Conservation (phyloP, 441 rosid species). For the Isatis lusitanica region DNA sequence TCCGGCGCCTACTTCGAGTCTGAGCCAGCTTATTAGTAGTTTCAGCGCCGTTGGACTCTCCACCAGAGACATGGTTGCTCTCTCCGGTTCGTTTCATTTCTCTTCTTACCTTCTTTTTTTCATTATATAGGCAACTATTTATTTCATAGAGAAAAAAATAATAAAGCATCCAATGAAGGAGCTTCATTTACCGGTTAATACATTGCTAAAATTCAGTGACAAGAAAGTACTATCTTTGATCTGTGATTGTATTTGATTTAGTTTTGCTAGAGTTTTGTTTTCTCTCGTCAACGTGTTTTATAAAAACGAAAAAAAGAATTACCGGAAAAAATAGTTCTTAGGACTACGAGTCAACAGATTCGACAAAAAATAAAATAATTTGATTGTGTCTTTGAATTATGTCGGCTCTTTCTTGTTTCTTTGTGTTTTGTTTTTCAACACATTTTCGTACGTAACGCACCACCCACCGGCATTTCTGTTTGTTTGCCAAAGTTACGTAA, state of each 20-base stretch:
- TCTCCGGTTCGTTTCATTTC: slow-evolving; percentile 51
- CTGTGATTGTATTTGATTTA: background rate
- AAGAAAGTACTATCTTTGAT: background rate
- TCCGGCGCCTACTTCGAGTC: slow-evolving; percentile 68
- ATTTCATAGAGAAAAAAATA: background rate
- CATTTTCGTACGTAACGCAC: slow-evolving; percentile 17
- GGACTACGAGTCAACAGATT: slow-evolving; percentile 16
- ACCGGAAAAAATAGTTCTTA: background rate
- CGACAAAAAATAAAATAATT: slow-evolving; percentile 15
- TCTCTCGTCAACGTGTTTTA: background rate
- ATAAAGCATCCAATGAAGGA: background rate
- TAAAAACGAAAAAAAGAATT: background rate
- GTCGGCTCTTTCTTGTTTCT: slow-evolving; percentile 1
- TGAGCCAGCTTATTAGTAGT: slow-evolving; percentile 57
- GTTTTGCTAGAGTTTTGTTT: background rate
- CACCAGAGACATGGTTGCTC: slow-evolving; percentile 74
- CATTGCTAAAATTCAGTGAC: background rate
- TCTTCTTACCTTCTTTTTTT: background rate
- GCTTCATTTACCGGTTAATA: background rate
- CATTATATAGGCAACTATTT: background rate
- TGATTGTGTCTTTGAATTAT: slow-evolving; percentile 18
- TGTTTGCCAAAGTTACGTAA: slow-evolving; percentile 7
- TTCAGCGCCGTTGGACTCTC: slow-evolving; percentile 77
- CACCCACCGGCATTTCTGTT: slow-evolving; percentile 28
- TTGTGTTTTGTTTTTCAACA: slow-evolving; percentile 15